Conservation (phyloP, 1,139 yeast genomes). For the Magnusiomyces sp. region DNA sequence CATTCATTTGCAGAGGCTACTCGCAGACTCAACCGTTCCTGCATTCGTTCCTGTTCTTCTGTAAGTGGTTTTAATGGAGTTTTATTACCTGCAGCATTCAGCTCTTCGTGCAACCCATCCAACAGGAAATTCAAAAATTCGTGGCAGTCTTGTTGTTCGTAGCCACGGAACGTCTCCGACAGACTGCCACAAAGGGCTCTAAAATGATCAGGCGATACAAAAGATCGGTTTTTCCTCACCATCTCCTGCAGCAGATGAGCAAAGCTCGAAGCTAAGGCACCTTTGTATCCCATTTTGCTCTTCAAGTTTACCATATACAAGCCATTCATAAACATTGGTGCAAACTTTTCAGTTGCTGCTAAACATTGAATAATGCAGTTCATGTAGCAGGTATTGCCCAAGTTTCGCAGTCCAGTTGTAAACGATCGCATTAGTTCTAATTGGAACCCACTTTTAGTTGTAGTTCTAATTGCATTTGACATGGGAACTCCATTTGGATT, state of each 20-base stretch:
- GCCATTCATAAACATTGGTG: constrained; percentile 43
- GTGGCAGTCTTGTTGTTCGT: constrained; percentile 88
- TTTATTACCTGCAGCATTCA: constrained; percentile 57
- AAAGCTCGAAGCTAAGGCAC: constrained; percentile 67
- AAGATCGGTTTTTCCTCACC: constrained; percentile 39
- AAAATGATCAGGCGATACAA: constrained; percentile 49
- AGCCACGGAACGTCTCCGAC: constrained; percentile 63
- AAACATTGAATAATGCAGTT: constrained; percentile 86
- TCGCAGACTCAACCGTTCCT: constrained; percentile 71
- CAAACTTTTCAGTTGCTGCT: constrained; percentile 42
- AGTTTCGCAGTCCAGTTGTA: constrained; percentile 59
- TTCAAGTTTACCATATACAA: constrained; percentile 69
- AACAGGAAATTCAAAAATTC: constrained; percentile 79
- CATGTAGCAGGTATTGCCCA: constrained; percentile 92
- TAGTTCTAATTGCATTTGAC: too few relatives aligned
- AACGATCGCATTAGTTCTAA: constrained; percentile 13
- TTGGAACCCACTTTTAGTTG: too few relatives aligned
- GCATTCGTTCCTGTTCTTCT: constrained; percentile 60
- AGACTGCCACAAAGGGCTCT: constrained; percentile 59
- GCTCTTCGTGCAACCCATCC: constrained; percentile 83
- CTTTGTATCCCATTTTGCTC: constrained; percentile 76
- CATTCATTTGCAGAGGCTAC: constrained; percentile 89
- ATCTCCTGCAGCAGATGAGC: constrained; percentile 56
- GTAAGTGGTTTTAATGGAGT: constrained; percentile 52
- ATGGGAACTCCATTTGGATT: too few relatives aligned